Conservation (phyloP, 2,329 filamentous ascomycete species). For the Thelonectria rubi region DNA sequence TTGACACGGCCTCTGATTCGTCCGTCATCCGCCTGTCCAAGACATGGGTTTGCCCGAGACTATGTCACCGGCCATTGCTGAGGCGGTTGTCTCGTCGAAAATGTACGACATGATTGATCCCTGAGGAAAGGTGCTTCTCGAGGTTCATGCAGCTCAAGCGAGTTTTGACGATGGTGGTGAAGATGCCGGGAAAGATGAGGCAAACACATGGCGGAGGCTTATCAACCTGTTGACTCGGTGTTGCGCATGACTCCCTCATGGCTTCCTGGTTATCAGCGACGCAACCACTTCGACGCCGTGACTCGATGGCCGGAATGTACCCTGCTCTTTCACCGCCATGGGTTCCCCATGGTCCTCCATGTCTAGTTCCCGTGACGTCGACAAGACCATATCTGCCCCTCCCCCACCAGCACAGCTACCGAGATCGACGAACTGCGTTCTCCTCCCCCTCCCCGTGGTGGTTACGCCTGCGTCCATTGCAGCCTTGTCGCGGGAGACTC, state of each 20-base stretch:
- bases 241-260: conserved; percentile 13
- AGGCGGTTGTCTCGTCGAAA: conserved; percentile 12
- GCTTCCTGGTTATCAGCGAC: conserved; percentile 4
- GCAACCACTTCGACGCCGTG: not conserved
- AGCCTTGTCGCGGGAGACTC: conserved; percentile 26
- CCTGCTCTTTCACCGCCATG: conserved; percentile 25
- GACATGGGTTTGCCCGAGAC: conserved; percentile 29
- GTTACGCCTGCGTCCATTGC: conserved; percentile 38
- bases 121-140: not conserved
- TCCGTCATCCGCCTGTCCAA: conserved; percentile 4
- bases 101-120: not conserved
- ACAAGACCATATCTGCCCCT: conserved; percentile 36
- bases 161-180: not conserved
- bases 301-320: not conserved
- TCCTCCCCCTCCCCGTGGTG: conserved; percentile 45
- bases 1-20: conserved; percentile 38
- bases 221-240: not conserved
- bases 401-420: conserved; percentile 36
- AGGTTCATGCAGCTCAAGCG: not conserved
- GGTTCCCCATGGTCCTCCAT: conserved; percentile 16
- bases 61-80: conserved; percentile 29
- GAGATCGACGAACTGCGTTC: conserved; percentile 44
- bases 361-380: conserved; percentile 22
- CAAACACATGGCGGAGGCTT: not conserved
- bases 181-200: not conserved